Conservation (phyloP, 1,284 basidiomycete genomes). For the Pseudozyma sp. region DNA sequence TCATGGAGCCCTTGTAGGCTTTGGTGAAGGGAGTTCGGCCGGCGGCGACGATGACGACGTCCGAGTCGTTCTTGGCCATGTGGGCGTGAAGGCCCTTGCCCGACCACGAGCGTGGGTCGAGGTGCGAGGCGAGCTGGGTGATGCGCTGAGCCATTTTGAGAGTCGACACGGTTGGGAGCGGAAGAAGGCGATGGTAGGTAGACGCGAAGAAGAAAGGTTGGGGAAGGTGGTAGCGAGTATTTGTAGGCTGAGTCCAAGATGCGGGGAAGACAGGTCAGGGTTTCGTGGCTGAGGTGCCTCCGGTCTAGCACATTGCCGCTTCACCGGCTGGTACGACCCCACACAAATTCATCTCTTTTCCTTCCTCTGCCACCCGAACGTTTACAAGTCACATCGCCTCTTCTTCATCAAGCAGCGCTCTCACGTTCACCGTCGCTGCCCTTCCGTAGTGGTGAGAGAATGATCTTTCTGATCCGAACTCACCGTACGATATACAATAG, state of each 20-base stretch:
- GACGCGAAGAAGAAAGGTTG: not conserved
- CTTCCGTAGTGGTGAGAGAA: no score
- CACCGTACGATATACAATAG: conserved; percentile 1
- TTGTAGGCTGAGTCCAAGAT: conserved; percentile 5
- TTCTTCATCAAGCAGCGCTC: not conserved
- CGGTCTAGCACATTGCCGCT: conserved; percentile 28
- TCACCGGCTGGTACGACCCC: conserved; percentile 12
- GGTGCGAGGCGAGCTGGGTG: conserved; percentile 59
- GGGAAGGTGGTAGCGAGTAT: conserved; percentile 4
- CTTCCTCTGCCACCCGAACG: not conserved
- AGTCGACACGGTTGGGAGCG: not conserved
- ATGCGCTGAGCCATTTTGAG: conserved; percentile 55
- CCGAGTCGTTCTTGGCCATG: conserved; percentile 57
- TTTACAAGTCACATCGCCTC: no score
- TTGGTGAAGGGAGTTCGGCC: conserved; percentile 82
- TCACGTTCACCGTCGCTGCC: no score
- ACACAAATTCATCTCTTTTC: not conserved
- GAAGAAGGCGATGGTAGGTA: not conserved
- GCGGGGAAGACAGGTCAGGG: conserved; percentile 20
- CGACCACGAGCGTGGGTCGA: conserved; percentile 62
- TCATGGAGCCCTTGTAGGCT: conserved; percentile 82
- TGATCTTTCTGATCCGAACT: not conserved
- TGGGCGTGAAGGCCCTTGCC: conserved; percentile 58
- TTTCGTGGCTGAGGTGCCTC: conserved; percentile 4
- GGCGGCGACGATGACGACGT: conserved; percentile 81